phyloP scores from a whole-genome alignment of 1,284 basidiomycete genomes.

The Kalmanozyma brasiliensis region DNA sequence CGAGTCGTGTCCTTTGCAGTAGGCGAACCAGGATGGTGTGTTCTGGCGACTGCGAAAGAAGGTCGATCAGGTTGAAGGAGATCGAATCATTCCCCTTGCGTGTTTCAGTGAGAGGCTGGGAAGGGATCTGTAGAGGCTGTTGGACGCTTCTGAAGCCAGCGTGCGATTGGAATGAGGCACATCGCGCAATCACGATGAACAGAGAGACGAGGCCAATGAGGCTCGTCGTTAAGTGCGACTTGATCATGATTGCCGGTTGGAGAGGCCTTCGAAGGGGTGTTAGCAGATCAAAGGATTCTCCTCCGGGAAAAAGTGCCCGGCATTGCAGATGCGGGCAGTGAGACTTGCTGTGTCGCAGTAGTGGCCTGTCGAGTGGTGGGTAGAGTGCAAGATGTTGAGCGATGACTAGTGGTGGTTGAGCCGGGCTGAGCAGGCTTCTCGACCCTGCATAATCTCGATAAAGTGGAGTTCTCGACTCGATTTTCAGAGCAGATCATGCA shows the following conservation, averaged over 20 bases:
- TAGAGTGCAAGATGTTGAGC: too few relatives aligned
- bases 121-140: constrained; percentile 17
- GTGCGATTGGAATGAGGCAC: neutral
- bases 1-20: constrained; percentile 84
- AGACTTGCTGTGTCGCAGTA: neutral
- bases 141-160: constrained; percentile 5
- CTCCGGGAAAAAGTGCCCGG: neutral
- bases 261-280: neutral
- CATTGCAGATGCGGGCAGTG: neutral
- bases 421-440: too few relatives aligned
- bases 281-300: constrained; percentile 5
- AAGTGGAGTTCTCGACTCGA: constrained; percentile 2
- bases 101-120: constrained; percentile 2
- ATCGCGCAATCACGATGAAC: constrained; percentile 2
- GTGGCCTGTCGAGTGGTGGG: neutral
- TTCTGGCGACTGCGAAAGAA: constrained; percentile 79
- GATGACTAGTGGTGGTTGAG: too few relatives aligned
- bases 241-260: constrained; percentile 11
- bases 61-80: constrained; percentile 77
- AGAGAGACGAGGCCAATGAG: constrained; percentile 8
- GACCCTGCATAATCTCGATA: constrained; percentile 10
- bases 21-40: constrained; percentile 82
- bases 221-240: neutral
- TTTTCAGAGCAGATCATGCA: constrained; percentile 10
- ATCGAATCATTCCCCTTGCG: constrained; percentile 22